phyloP scores from a whole-genome alignment of 257 asterid genomes.

The Mentha longifolia region DNA sequence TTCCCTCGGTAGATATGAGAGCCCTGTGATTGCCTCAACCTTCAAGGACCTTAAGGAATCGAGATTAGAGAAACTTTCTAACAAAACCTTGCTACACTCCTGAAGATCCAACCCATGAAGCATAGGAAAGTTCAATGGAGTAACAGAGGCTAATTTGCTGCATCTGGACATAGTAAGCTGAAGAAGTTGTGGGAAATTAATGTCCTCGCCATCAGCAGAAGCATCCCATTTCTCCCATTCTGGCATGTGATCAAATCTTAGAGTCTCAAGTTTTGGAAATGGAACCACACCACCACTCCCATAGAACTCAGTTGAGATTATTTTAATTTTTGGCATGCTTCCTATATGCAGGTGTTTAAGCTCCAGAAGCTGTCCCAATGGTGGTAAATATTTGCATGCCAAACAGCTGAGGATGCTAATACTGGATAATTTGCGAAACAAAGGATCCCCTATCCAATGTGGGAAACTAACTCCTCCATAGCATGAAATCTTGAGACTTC shows the following conservation, averaged over 20 bases:
- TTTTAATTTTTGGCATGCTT: conserved; percentile 54
- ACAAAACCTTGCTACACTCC: conserved; percentile 54
- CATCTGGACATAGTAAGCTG: conserved; percentile 64
- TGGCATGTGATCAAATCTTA: conserved; percentile 65
- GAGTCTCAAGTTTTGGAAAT: conserved; percentile 60
- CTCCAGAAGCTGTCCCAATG: conserved; percentile 57
- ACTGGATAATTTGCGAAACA: conserved; percentile 45
- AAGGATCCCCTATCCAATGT: conserved; percentile 64
- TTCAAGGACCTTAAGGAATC: conserved; percentile 52
- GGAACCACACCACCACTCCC: conserved; percentile 44
- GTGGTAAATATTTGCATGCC: conserved; percentile 59
- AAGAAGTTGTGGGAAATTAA: conserved; percentile 51
- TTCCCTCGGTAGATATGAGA: conserved; percentile 50
- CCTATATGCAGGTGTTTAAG: conserved; percentile 60
- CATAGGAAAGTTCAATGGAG: conserved; percentile 54
- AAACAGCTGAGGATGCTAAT: conserved; percentile 48
- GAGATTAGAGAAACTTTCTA: conserved; percentile 52
- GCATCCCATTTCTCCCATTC: conserved; percentile 65
- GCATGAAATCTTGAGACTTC: conserved; percentile 52
- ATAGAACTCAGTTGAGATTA: conserved; percentile 56
- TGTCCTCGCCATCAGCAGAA: conserved; percentile 33
- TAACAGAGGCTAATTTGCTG: conserved; percentile 47
- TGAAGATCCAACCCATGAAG: conserved; percentile 54
- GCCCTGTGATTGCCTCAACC: conserved; percentile 54
- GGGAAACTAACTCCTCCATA: conserved; percentile 56